Evolutionary conservation across 257 asterid species (phyloP).

Genomic region (Phtheirospermum japonicum): DNA sequence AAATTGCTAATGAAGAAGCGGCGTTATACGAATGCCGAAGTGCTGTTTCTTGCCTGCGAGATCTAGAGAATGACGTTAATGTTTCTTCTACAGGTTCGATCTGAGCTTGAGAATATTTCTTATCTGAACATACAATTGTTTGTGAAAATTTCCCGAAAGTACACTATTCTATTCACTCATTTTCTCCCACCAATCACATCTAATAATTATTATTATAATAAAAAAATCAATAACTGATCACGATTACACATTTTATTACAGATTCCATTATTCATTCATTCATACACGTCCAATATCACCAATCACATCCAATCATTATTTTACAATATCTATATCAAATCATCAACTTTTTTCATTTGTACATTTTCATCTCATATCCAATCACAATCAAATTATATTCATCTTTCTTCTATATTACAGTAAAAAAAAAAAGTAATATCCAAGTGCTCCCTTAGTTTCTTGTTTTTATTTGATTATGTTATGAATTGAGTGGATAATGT

Average conservation of each 20-base stretch:
- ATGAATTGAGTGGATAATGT: neutral
- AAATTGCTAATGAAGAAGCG: neutral
- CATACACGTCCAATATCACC: no score
- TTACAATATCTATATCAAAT: no score
- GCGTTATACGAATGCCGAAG: neutral
- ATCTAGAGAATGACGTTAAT: neutral
- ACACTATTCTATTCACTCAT: conserved; percentile 22
- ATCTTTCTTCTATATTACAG: no score
- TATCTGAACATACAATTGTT: neutral
- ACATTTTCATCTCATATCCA: conserved; percentile 4
- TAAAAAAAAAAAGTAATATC: no score
- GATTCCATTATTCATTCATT: no score
- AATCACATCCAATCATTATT: no score
- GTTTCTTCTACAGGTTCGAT: neutral
- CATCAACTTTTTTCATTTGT: no score
- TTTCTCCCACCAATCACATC: neutral
- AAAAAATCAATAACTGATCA: neutral
- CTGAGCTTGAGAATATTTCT: neutral
- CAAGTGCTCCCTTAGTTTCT: neutral
- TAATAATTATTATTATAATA: neutral
- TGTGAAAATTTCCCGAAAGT: conserved; percentile 29
- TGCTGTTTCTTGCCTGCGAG: neutral
- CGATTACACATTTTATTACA: no score
- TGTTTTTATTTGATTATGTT: neutral
- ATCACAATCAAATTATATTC: neutral